Evolutionary conservation across 1,139 yeast species (phyloP).

Genomic region (Arxiozyma bovina): DNA sequence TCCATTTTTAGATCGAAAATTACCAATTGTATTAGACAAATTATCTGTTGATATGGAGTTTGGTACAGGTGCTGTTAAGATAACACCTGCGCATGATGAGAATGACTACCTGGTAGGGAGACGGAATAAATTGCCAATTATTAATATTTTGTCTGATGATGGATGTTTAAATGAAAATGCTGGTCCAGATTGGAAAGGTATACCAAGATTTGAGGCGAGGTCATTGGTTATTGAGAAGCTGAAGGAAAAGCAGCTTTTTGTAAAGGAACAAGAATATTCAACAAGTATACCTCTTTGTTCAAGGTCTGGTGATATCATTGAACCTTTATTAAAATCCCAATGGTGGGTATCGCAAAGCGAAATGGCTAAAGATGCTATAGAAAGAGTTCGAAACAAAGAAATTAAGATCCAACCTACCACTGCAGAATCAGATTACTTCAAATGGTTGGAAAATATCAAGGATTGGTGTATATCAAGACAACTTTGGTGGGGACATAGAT

Average conservation of each 20-base stretch:
- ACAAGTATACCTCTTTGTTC: conserved; percentile 91
- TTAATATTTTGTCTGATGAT: conserved; percentile 85
- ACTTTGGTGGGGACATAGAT: conserved; percentile 99
- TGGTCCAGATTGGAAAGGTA: conserved; percentile 75
- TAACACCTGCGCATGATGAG: conserved; percentile 97
- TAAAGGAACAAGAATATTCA: conserved; percentile 82
- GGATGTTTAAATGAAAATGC: conserved; percentile 84
- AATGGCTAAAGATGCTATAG: conserved; percentile 79
- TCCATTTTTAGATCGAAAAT: conserved; percentile 73
- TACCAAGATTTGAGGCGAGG: conserved; percentile 93
- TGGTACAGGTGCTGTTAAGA: conserved; percentile 99
- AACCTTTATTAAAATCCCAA: conserved; percentile 93
- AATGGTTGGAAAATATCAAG: conserved; percentile 91
- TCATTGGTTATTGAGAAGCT: conserved; percentile 68
- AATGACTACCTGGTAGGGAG: conserved; percentile 94
- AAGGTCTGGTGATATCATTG: conserved; percentile 93
- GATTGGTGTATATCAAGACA: conserved; percentile 99
- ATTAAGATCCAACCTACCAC: conserved; percentile 75
- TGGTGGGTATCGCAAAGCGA: conserved; percentile 95
- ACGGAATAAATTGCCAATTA: conserved; percentile 76
- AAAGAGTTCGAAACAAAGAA: conserved; percentile 73
- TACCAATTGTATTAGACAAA: conserved; percentile 81
- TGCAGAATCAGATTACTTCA: conserved; percentile 85
- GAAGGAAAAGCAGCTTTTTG: conserved; percentile 59
- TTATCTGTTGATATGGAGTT: conserved; percentile 98